A percentile compares a stretch with the other conserved stretches of the same genome.
Conservation (phyloP, 352 stramenopile species). For the Globisporangium sylvaticum region DNA sequence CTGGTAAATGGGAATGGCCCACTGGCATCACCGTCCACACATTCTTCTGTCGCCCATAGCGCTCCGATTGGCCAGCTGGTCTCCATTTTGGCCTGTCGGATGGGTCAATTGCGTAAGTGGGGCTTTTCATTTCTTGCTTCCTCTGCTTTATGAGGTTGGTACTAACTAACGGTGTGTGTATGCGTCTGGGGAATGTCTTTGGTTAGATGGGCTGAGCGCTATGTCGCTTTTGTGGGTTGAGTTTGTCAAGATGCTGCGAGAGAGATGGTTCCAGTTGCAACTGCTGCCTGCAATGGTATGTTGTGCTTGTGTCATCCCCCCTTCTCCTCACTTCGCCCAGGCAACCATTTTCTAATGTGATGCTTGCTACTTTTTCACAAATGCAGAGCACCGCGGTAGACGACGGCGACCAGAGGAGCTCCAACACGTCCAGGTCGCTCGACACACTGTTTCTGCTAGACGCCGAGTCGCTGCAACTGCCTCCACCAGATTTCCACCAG, state of each 20-base stretch:
- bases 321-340: background rate
- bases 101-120: slow-evolving; percentile 63
- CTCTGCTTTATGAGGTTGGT: background rate
- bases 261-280: slow-evolving; percentile 62
- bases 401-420: slow-evolving; percentile 18
- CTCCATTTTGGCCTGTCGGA: slow-evolving; percentile 60
- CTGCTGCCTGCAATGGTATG: slow-evolving; percentile 73
- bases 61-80: slow-evolving; percentile 64
- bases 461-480: slow-evolving; percentile 39
- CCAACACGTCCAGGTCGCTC: slow-evolving; percentile 36
- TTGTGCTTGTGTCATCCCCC: background rate
- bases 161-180: background rate
- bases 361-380: background rate
- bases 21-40: background rate
- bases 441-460: slow-evolving; percentile 55
- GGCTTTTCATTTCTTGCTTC: background rate
- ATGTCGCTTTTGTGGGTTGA: slow-evolving; percentile 83
- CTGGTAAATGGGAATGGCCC: slow-evolving; percentile 5
- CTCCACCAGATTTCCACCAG: slow-evolving; percentile 62
- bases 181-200: background rate
- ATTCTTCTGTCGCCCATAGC: slow-evolving; percentile 28
- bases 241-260: slow-evolving; percentile 72
- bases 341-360: background rate
- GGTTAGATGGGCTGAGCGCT: slow-evolving; percentile 58
- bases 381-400: slow-evolving; percentile 31